These are phyloP conservation scores for Avena insularis DNA, from an alignment of 176 grass and related monocot species.

Conservation along the genomic window DNA sequence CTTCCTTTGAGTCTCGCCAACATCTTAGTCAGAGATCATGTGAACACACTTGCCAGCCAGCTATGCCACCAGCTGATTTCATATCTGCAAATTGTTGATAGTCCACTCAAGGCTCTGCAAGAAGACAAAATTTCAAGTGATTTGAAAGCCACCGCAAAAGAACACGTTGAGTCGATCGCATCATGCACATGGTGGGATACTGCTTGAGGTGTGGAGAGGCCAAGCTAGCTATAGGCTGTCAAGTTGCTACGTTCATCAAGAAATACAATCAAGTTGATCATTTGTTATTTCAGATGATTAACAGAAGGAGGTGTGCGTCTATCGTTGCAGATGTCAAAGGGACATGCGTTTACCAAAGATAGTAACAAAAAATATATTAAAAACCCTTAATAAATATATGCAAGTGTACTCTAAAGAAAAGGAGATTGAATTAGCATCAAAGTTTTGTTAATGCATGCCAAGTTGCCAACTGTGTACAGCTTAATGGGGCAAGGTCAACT, in stretches of 20 bases:
- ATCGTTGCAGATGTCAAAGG: not conserved
- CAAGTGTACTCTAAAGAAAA: not conserved
- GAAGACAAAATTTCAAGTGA: not conserved
- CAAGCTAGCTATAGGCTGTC: not conserved
- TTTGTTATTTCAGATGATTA: not conserved
- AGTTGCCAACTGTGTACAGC: not conserved
- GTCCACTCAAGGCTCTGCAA: not conserved
- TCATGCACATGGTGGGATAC: not conserved
- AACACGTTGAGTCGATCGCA: not conserved
- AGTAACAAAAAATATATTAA: not conserved
- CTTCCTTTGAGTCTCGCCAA: not conserved
- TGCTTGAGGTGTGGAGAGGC: not conserved
- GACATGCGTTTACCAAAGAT: not conserved
- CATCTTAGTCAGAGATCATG: not conserved
- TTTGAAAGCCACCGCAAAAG: not conserved
- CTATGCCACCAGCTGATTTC: not conserved
- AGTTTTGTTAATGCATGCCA: not conserved
- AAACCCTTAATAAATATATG: no score
- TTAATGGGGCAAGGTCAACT: not conserved
- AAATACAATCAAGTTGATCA: not conserved
- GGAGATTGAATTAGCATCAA: not conserved
- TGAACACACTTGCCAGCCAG: constrained; percentile 6
- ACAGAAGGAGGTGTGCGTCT: not conserved
- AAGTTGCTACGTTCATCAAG: not conserved
- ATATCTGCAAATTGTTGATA: constrained; percentile 18